Conservation (phyloP, 257 asterid species). For the Solanum microdontum region DNA sequence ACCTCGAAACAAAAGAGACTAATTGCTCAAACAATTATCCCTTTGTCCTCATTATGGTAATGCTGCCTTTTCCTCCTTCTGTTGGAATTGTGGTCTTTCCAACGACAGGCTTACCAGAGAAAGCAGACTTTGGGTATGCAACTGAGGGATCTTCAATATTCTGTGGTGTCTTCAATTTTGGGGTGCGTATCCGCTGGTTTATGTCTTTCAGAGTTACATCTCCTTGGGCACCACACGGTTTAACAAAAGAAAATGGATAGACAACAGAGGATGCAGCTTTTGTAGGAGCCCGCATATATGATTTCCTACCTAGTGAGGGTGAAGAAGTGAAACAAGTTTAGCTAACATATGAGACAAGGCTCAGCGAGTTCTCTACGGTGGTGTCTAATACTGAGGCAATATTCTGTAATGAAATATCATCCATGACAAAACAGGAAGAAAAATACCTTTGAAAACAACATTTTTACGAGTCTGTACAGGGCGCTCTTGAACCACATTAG, state of each 20-base stretch:
- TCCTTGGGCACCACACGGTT: conserved; percentile 75
- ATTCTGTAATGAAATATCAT: background rate
- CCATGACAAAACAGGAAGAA: background rate
- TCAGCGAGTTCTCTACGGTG: background rate
- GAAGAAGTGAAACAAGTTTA: background rate
- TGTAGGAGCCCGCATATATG: conserved; percentile 58
- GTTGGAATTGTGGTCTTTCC: conserved; percentile 85
- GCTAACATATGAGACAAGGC: background rate
- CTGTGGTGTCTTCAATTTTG: conserved; percentile 40
- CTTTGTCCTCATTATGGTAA: conserved; percentile 73
- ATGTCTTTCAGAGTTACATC: conserved; percentile 81
- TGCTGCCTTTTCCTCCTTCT: conserved; percentile 87
- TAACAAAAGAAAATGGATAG: conserved; percentile 68
- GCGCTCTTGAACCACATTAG: conserved; percentile 25
- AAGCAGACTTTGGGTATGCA: conserved; percentile 62
- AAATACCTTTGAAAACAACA: conserved; percentile 60
- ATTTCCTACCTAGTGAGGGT: conserved; percentile 52
- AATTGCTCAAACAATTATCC: conserved; percentile 25
- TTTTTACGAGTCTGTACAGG: conserved; percentile 38
- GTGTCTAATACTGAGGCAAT: background rate
- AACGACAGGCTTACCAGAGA: conserved; percentile 89
- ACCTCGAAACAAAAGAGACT: background rate
- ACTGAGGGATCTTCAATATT: conserved; percentile 27
- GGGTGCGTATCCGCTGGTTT: conserved; percentile 57
- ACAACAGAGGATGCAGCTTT: conserved; percentile 47